Conservation (phyloP, 2,329 filamentous ascomycete species). For the Teratosphaeria gauchensis region DNA sequence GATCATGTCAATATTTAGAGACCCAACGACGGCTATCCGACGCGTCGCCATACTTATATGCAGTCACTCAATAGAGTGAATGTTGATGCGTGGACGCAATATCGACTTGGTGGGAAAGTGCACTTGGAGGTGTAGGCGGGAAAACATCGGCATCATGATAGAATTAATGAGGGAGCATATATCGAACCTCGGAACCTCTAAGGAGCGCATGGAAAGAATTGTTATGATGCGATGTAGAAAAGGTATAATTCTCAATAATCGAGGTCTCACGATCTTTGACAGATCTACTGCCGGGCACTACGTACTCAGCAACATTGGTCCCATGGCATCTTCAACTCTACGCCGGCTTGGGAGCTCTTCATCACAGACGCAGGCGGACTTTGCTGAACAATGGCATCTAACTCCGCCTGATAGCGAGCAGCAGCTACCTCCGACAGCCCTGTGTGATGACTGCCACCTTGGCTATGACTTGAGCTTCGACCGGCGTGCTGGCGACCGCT, state of each 20-base stretch:
- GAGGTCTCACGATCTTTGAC: not conserved
- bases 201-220: too few relatives aligned
- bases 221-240: too few relatives aligned
- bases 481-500: not conserved
- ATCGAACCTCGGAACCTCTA: too few relatives aligned
- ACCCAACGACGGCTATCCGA: slow-evolving; percentile 76
- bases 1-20: slow-evolving; percentile 89
- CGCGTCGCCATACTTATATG: not conserved
- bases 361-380: not conserved
- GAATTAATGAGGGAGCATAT: not conserved
- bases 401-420: not conserved
- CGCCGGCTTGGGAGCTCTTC: not conserved
- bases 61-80: not conserved
- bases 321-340: slow-evolving; percentile 1
- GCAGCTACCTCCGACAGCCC: not conserved
- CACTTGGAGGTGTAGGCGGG: not conserved
- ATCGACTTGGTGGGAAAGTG: not conserved
- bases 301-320: not conserved
- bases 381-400: not conserved
- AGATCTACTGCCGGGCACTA: not conserved
- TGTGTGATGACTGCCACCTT: not conserved
- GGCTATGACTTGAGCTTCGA: not conserved
- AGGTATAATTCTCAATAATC: not conserved
- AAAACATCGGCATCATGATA: not conserved
- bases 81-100: not conserved